These are phyloP conservation scores for Anthostomella pinea DNA, from an alignment of 2,329 filamentous ascomycete species.

Conservation along the genomic window DNA sequence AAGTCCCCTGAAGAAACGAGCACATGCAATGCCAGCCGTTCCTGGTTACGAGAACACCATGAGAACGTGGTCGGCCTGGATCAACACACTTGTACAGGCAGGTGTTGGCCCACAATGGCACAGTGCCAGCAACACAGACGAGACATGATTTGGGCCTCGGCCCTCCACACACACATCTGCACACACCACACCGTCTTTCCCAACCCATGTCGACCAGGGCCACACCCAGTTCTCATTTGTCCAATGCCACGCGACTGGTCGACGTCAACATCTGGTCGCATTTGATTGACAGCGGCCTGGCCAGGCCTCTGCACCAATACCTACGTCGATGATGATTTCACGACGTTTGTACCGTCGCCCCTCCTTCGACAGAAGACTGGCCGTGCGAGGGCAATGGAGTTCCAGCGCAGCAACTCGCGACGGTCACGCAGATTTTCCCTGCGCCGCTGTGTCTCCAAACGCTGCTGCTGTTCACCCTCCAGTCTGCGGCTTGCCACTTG, in stretches of 20 bases:
- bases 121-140: too few relatives aligned
- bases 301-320: background rate
- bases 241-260: conserved; percentile 18
- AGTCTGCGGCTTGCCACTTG: too few relatives aligned
- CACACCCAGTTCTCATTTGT: conserved; percentile 17
- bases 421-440: conserved; percentile 20
- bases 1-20: too few relatives aligned
- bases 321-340: background rate
- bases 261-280: too few relatives aligned
- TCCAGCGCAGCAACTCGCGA: conserved; percentile 8
- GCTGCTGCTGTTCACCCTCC: too few relatives aligned
- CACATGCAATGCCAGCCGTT: too few relatives aligned
- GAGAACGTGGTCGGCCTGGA: too few relatives aligned
- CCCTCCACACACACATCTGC: conserved; percentile 1
- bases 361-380: background rate
- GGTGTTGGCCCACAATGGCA: too few relatives aligned
- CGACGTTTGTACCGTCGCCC: background rate
- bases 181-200: conserved; percentile 21
- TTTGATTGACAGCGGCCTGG: background rate
- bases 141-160: too few relatives aligned
- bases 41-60: too few relatives aligned
- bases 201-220: conserved; percentile 14
- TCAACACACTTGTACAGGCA: too few relatives aligned
- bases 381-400: background rate
- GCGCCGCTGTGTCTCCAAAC: conserved; percentile 15